Evolutionary conservation across 805 yeast genomes (phyloP), one percentile per base, ranked within the genome.

Genomic region (Yarrowia porcina): DNA sequence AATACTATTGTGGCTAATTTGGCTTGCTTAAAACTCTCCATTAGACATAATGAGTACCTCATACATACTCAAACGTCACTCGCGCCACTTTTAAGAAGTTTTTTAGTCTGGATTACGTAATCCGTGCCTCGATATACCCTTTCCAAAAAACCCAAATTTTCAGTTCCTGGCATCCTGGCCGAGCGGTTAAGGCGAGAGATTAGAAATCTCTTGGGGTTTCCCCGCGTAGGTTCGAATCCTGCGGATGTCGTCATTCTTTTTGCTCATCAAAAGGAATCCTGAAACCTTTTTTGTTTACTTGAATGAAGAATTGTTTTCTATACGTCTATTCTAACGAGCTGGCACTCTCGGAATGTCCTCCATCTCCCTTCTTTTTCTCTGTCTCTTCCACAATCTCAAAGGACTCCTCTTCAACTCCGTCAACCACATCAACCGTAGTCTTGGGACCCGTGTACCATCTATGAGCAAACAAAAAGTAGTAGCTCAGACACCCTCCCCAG

Each of bases 391-490:
- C 35, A 15, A 27, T 7, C 23, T 44, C 35, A 5, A 44, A 10
- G 6, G 41, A 36, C 15, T 36, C 27, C 36, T 45, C 52, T 12
- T 23, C 52, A 10, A 49, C 56, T n/a, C 56, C 56, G 4, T 49
- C 39, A 8, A 49, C 56, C 18, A 49, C 39, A 2, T 49, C 56
- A 3, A 49, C 56, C 1, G 56, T 49, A 10, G 27, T 30, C 65
- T 70, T 68, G 3, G 90, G 89, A 13, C 90, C 90, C 35, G 77
- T 70, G 75, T 82, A 86, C 69, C 77, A 74, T 68, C 80, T 83
- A 64, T 80, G 77, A 2, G 85, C 87, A 69, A 80, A 79, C 7
- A 76, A 70, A 63, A 72, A 77, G 73, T 82, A 86, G 72, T 85
- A 85, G 0, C 78, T 47, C 63, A 79, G 68, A 0, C 87, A 77